Base-by-base conservation (phyloP, 441 rosid genomes). In the Euphorbia celastroides region DNA sequence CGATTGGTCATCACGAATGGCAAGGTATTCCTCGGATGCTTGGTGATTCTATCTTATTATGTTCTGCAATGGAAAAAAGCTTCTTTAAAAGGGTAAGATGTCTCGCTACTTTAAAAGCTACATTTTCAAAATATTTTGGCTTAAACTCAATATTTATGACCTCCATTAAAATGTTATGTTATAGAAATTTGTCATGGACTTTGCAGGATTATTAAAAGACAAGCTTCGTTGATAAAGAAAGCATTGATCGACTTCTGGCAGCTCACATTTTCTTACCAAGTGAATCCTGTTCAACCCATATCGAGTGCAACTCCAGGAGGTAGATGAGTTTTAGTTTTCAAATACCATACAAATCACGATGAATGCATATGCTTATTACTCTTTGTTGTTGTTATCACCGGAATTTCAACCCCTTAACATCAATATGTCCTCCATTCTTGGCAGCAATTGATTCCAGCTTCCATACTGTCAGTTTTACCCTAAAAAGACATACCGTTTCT, bases 181-280 rank as follows among this genome's bases (percentile, higher is more conserved):
- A 2, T 20, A 31, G 31, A 25, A 10, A 10, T 25, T 20, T 56
- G 56, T n/a, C 25, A 28, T 65, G 70, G 3, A 23, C 23, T 73
- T 72, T 72, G n/a, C 81, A 93, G 98, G 85, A 63, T 78, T 55
- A 66, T 83, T 23, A 70, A 70, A 58, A 77, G 78, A 74, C 87
- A 78, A 69, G 71, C 72, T 69, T 62, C 65, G 52, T 73, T 77
- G 11, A 38, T 78, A 25, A 88, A 81, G 80, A 89, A 83, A 59
- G 82, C 85, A 41, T 38, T 88, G 68, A 70, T 79, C 51, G 97
- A 92, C 70, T 83, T 94, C 59, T 94, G 97, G 97, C 84, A 78
- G 75, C 97, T 91, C 31, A 86, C 94, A 63, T 91, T 94, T 76
- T 86, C 97, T 12, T 89, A 85, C 81, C 96, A 94, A 68, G 89